Evolutionary conservation across 768 basidiomycete genomes (phyloP).

Genomic region (Galerina sulciceps): DNA sequence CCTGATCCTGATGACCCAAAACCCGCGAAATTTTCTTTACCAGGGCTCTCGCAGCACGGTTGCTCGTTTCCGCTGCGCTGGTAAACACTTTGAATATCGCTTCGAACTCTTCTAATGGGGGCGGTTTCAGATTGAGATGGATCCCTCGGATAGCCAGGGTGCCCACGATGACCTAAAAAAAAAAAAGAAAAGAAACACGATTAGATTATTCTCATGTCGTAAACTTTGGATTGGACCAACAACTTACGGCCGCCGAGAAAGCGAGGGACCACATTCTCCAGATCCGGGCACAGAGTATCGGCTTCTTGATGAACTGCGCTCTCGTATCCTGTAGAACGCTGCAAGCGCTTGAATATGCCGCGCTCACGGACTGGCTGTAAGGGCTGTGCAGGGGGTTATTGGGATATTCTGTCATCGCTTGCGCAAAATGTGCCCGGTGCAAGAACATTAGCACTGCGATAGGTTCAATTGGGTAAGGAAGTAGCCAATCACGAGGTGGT

Average conservation of each 20-base stretch:
- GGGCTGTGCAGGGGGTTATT: conserved; percentile 51
- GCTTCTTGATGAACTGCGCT: conserved; percentile 46
- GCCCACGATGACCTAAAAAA: conserved; percentile 53
- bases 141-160: conserved; percentile 53
- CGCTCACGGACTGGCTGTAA: conserved; percentile 53
- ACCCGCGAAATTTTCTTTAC: conserved; percentile 32
- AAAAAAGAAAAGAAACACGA: neutral
- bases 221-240: neutral
- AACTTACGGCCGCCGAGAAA: conserved; percentile 57
- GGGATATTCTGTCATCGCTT: conserved; percentile 53
- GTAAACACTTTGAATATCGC: conserved; percentile 49
- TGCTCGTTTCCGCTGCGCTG: conserved; percentile 47
- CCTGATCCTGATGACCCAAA: neutral
- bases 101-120: conserved; percentile 50
- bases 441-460: conserved; percentile 54
- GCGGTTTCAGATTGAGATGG: conserved; percentile 47
- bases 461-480: neutral
- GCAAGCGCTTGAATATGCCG: conserved; percentile 56
- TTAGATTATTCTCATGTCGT: neutral
- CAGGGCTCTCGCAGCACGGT: conserved; percentile 52
- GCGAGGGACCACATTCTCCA: conserved; percentile 65
- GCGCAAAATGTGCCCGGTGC: conserved; percentile 61
- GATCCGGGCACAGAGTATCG: conserved; percentile 50
- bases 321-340: conserved; percentile 45
- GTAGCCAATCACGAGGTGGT: neutral